phyloP scores from a whole-genome alignment of 2,329 filamentous ascomycete species.

The Drechslerella dactyloides region DNA sequence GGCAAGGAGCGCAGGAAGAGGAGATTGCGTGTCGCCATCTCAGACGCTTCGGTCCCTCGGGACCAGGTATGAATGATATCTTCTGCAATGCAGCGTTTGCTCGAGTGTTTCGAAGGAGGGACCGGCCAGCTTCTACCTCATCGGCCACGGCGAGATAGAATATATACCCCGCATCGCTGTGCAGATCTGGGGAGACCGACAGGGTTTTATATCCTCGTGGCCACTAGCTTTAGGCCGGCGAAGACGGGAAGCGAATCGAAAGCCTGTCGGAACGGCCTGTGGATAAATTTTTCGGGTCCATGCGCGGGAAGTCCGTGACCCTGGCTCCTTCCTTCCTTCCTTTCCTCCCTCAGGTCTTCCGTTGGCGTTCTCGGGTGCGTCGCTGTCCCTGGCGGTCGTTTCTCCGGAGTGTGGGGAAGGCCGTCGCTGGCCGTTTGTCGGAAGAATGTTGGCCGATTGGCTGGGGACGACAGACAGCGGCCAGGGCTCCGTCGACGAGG shows the following conservation, averaged over 20 bases:
- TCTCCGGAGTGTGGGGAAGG: constrained; percentile 41
- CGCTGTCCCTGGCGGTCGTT: neutral
- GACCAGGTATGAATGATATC: too few species aligned
- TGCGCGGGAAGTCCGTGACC: constrained; percentile 21
- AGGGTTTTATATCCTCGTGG: constrained; percentile 38
- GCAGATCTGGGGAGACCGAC: constrained; percentile 25
- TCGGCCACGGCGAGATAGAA: constrained; percentile 21
- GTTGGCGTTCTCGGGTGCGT: constrained; percentile 3
- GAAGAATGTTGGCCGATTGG: constrained; percentile 48
- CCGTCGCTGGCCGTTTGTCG: constrained; percentile 21
- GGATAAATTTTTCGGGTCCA: constrained; percentile 42
- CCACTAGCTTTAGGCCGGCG: neutral
- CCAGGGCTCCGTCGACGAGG: too few species aligned
- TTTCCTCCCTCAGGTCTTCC: neutral
- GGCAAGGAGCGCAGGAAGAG: constrained; percentile 37
- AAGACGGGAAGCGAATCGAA: constrained; percentile 23
- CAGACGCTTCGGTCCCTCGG: too few species aligned
- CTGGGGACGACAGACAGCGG: constrained; percentile 1
- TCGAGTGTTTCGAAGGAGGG: too few species aligned
- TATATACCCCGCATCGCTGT: constrained; percentile 15
- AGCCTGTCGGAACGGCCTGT: constrained; percentile 12
- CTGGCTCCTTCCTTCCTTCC: constrained; percentile 1
- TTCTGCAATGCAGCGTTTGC: too few species aligned
- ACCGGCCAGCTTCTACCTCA: neutral
- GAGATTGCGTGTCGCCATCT: constrained; percentile 43